Evolutionary conservation across 2,329 filamentous ascomycete genomes (phyloP).

Genomic region (Paecilomyces formosus): DNA sequence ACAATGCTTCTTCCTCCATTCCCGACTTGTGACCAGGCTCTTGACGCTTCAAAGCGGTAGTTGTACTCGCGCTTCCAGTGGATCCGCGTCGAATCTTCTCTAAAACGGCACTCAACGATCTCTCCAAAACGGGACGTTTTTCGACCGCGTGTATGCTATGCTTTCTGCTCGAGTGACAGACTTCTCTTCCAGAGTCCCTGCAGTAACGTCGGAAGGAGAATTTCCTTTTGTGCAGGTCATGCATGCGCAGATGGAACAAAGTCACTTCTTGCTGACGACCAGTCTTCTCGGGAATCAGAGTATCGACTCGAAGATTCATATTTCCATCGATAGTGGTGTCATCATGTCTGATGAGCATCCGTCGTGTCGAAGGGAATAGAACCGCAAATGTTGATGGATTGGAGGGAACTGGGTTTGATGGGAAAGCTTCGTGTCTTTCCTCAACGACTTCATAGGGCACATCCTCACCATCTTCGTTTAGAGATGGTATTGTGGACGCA

Average conservation of each 20-base stretch:
- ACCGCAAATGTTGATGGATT: slow-evolving; percentile 74
- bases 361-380: slow-evolving; percentile 77
- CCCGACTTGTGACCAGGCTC: slow-evolving; percentile 52
- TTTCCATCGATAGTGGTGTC: slow-evolving; percentile 86
- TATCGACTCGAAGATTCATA: slow-evolving; percentile 91
- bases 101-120: slow-evolving; percentile 55
- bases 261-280: slow-evolving; percentile 58
- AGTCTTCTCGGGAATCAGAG: slow-evolving; percentile 54
- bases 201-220: slow-evolving; percentile 90
- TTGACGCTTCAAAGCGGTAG: slow-evolving; percentile 43
- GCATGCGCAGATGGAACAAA: slow-evolving; percentile 92
- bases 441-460: slow-evolving; percentile 45
- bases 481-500: slow-evolving; percentile 62
- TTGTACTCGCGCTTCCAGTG: slow-evolving; percentile 39
- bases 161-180: slow-evolving; percentile 75
- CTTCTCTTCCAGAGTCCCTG: slow-evolving; percentile 84
- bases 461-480: slow-evolving; percentile 46
- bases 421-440: slow-evolving; percentile 51
- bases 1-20: slow-evolving; percentile 32
- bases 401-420: slow-evolving; percentile 63
- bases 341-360: slow-evolving; percentile 79
- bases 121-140: slow-evolving; percentile 46
- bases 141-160: slow-evolving; percentile 50
- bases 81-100: slow-evolving; percentile 50
- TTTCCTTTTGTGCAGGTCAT: slow-evolving; percentile 76